Base-by-base conservation (phyloP, 805 yeast genomes). In the Blastobotrys terrestris region DNA sequence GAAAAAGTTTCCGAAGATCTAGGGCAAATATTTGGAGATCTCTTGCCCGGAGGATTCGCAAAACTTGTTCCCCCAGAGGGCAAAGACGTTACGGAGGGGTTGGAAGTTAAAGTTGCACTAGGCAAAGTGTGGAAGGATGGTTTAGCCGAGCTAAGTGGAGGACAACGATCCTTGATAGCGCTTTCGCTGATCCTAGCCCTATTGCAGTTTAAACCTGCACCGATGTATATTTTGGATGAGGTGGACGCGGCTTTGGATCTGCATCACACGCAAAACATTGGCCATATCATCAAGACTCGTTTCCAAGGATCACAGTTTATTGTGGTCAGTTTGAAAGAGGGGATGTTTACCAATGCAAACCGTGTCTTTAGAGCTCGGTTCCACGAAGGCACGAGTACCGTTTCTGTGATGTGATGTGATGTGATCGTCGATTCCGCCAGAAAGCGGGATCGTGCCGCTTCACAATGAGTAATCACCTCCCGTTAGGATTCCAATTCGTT, bases 211-310 rank as follows among this genome's bases (percentile, higher is more conserved):
- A 88, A 90, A 67, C 99, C 99, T 3, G 99, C 99, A 1, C 99
- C 99, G 5, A 87, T 94, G 96, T 94, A 94, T 65, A 92, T 94
- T 60, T 73, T 94, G 53, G 99, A 94, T 70, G 99, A 94, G 71
- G 97, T 94, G 40, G 99, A 94, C 72, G 99, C 99, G 1, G 99
- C 99, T 1, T 77, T 94, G 58, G 99, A 94, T 75, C 77, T 92
- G 58, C 87, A 95, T 54, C 99, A 94, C 66, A 94, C 99, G 1
- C 98, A 94, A 68, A 94, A 94, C 63, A 94, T 94, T 63, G 99
- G 99, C 2, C 96, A 89, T 64, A 75, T 94, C 66, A 94, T 94
- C 68, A 94, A 92, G 71, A 92, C 97, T 0, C 75, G 96, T 60
- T 94, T 94, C 71, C 86, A 87, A 68, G 97, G 96, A 0, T 87